Conservation (phyloP, 179 eudicot species). For the Silene coronaria region DNA sequence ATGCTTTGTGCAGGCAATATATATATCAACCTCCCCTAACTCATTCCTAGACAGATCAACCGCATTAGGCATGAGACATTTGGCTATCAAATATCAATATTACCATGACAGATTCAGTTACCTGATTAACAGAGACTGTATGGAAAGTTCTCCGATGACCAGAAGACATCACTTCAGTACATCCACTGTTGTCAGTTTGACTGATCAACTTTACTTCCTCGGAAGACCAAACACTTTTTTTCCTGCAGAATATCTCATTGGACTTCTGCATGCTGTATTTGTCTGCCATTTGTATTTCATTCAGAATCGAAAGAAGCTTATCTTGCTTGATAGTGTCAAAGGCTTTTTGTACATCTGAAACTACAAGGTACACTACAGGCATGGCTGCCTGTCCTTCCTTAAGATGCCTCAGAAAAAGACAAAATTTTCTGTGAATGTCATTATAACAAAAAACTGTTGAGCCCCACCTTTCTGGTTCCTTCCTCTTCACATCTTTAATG, state of each 20-base stretch:
- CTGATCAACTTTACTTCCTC: conserved; percentile 32
- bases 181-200: conserved; percentile 17
- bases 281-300: conserved; percentile 44
- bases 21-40: neutral
- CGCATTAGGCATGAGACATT: neutral
- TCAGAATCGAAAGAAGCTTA: conserved; percentile 61
- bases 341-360: conserved; percentile 83
- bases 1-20: neutral
- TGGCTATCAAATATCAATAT: neutral
- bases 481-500: conserved; percentile 47
- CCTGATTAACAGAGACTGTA: conserved; percentile 53
- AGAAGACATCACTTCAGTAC: conserved; percentile 21
- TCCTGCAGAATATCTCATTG: conserved; percentile 44
- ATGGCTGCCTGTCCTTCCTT: conserved; percentile 37
- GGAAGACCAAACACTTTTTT: conserved; percentile 41
- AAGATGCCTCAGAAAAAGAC: conserved; percentile 54
- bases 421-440: conserved; percentile 66
- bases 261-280: conserved; percentile 42
- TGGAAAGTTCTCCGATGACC: conserved; percentile 34
- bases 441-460: conserved; percentile 77
- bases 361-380: conserved; percentile 60
- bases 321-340: conserved; percentile 80
- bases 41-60: neutral
- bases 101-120: conserved; percentile 14
- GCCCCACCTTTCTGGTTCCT: conserved; percentile 68